phyloP scores from a whole-genome alignment of 2,329 filamentous ascomycete species.

The Blumeria hordei region DNA sequence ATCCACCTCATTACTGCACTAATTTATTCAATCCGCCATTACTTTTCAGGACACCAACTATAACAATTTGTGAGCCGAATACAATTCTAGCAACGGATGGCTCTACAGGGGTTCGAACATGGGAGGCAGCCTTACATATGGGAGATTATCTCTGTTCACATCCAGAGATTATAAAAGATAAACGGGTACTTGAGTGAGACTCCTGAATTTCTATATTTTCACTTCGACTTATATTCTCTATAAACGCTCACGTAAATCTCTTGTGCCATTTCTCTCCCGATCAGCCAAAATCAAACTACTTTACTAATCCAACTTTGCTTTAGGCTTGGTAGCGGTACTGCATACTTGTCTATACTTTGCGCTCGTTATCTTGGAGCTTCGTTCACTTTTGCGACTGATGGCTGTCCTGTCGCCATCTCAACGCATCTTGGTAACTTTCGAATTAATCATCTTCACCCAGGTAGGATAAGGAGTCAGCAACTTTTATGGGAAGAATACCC shows the following conservation, averaged over 20 bases:
- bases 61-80: slow-evolving; percentile 46
- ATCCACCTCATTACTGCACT: too few relatives aligned
- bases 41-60: slow-evolving; percentile 10
- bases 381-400: slow-evolving; percentile 46
- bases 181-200: slow-evolving; percentile 32
- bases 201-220: not conserved
- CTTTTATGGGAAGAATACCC: slow-evolving; percentile 20
- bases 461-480: slow-evolving; percentile 32
- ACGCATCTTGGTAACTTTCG: slow-evolving; percentile 42
- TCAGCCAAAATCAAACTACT: not conserved
- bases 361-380: slow-evolving; percentile 36
- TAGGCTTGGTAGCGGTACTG: slow-evolving; percentile 46
- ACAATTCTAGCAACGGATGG: slow-evolving; percentile 44
- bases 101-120: slow-evolving; percentile 56
- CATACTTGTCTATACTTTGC: slow-evolving; percentile 50
- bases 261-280: not conserved
- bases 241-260: too few relatives aligned
- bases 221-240: too few relatives aligned
- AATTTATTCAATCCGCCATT: not conserved
- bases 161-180: slow-evolving; percentile 20
- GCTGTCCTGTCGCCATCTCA: slow-evolving; percentile 46
- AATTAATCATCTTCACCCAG: slow-evolving; percentile 33
- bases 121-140: slow-evolving; percentile 57
- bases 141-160: slow-evolving; percentile 36
- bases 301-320: not conserved